phyloP scores from a whole-genome alignment of 2,329 filamentous ascomycete genomes.

The Cordyceps javanica region DNA sequence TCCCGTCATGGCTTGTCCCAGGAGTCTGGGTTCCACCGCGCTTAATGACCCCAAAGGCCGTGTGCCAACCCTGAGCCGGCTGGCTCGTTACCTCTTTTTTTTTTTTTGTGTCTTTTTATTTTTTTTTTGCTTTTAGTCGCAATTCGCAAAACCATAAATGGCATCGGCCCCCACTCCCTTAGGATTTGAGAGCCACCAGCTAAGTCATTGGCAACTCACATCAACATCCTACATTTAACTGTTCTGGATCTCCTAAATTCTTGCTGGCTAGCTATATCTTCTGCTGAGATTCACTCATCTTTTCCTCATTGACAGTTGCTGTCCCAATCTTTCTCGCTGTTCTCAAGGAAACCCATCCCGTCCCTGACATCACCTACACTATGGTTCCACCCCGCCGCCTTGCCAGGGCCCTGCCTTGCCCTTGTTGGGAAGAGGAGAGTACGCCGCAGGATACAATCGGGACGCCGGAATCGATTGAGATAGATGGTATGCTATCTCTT shows the following conservation, averaged over 20 bases:
- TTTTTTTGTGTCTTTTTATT: constrained; percentile 5
- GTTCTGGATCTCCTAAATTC: neutral
- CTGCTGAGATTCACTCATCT: neutral
- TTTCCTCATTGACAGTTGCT: neutral
- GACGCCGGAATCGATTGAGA: neutral
- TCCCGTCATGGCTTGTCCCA: constrained; percentile 14
- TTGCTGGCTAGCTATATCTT: neutral
- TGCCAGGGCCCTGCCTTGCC: neutral
- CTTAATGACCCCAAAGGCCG: constrained; percentile 9
- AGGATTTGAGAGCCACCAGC: neutral
- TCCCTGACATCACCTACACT: neutral
- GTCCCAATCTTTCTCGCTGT: neutral
- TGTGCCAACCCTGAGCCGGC: constrained; percentile 7
- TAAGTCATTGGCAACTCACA: neutral
- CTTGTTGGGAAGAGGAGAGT: neutral
- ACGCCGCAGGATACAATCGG: neutral
- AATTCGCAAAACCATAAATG: constrained; percentile 28
- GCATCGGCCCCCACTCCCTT: constrained; percentile 23
- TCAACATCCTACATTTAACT: neutral
- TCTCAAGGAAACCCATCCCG: neutral
- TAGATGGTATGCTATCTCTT: constrained; percentile 4
- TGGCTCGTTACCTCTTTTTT: constrained; percentile 16
- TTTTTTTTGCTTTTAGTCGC: constrained; percentile 11
- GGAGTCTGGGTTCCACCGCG: constrained; percentile 12
- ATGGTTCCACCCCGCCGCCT: constrained; percentile 10